Percentiles rank a stretch among this genome's conserved stretches.
Conservation (phyloP, 2,329 filamentous ascomycete genomes). For the Diaporthe sp. region DNA sequence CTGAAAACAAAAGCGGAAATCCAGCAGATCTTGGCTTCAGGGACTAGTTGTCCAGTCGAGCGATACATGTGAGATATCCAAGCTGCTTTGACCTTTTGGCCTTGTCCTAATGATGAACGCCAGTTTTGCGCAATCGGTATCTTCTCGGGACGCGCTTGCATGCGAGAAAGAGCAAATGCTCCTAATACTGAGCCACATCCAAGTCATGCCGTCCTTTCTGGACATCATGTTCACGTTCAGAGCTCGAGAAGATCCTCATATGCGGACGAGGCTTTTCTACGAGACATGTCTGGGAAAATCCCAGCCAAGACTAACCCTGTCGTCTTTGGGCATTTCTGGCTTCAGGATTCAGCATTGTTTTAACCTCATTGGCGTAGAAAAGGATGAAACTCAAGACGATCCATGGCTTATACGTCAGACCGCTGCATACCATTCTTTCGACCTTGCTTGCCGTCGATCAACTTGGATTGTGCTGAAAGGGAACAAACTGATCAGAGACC, state of each 20-base stretch:
- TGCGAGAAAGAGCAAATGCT: slow-evolving; percentile 44
- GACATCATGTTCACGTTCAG: slow-evolving; percentile 45
- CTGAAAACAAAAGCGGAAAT: not conserved
- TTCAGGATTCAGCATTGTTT: slow-evolving; percentile 41
- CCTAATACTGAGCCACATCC: slow-evolving; percentile 43
- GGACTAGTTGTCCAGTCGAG: not conserved
- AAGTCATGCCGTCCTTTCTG: slow-evolving; percentile 46
- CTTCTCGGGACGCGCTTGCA: slow-evolving; percentile 41
- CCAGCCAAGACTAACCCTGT: slow-evolving; percentile 25
- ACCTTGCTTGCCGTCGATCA: not conserved
- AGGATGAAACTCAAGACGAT: slow-evolving; percentile 42
- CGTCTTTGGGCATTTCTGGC: slow-evolving; percentile 39
- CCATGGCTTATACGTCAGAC: not conserved
- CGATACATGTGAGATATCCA: not conserved
- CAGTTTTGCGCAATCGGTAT: slow-evolving; percentile 42
- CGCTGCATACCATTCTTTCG: not conserved
- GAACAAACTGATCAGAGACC: not conserved
- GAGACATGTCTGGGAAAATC: slow-evolving; percentile 42
- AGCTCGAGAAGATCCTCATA: slow-evolving; percentile 32
- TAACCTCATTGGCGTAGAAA: not conserved
- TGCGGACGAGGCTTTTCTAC: slow-evolving; percentile 40
- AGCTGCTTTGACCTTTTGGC: not conserved
- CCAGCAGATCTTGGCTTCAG: not conserved
- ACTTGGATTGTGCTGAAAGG: slow-evolving; percentile 5
- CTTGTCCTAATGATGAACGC: not conserved